Base-by-base conservation (phyloP, 2,329 filamentous ascomycete species). In the Apiospora rasikravindrae region DNA sequence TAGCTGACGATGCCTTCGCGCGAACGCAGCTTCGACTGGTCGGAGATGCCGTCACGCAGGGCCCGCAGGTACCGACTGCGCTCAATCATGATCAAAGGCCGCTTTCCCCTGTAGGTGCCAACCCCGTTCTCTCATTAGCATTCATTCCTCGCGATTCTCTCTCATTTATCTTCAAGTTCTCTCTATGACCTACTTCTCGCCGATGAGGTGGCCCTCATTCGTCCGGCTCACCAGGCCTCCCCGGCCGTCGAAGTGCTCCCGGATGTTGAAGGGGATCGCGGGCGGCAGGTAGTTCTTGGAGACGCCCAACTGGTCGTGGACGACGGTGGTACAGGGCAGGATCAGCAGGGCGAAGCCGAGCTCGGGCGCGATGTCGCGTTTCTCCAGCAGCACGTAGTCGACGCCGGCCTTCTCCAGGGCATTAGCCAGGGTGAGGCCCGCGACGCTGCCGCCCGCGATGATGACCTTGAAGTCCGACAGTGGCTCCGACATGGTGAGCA, bases 381-480 rank as follows among this genome's bases (percentile, higher is more conserved):
- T 74, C 69, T 80, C 78, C 0, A 80, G 72, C 49, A 79, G 71
- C 13, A 79, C 74, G 70, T 76, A 80, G 69, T 80, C 78, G 71
- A 80, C 77, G 13, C 72, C 75, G 14, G 75, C 73, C 70, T 76
- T 75, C 11, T 73, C 70, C 11, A 79, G 73, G 6, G 77, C 75
- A 68, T 80, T 77, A 0, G 77, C 78, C 2, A 76, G 73, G 11
- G 75, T 78, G 40, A 80, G 74, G 22, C 73, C 74, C 3, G 78
- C 73, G 13, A 78, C 77, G 40, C 77, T 77, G 42, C 76, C 78
- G 69, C 78, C 78, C 1, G 78, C 76, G 66, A 80, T 74, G 24
- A 80, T 72, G 37, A 73, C 76, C 33, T 69, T 69, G 68, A 69
- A 69, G n/a, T 64, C 57, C 33, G 57, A 64, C 57, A 29, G 7